Percentiles rank a stretch among this genome's conserved stretches.
Conservation (phyloP, 768 basidiomycete genomes). For the Mycena amicta region DNA sequence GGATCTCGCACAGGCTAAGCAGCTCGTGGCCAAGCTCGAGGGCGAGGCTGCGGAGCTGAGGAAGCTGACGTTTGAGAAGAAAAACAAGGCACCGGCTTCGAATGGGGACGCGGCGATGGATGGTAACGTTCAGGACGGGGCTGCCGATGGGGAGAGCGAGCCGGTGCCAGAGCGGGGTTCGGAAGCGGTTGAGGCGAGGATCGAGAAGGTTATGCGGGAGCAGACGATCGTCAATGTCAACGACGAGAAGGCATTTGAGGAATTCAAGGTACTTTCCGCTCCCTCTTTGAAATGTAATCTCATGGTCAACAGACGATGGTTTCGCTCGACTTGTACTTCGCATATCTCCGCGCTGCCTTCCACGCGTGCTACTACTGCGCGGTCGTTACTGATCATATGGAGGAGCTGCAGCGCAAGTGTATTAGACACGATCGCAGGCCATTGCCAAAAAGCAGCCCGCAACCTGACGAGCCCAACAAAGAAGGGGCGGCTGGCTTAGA, state of each 20-base stretch:
- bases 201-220: slow-evolving; percentile 75
- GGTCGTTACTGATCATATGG: slow-evolving; percentile 87
- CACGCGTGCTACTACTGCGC: slow-evolving; percentile 98
- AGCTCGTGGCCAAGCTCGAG: slow-evolving; percentile 75
- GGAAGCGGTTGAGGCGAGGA: slow-evolving; percentile 78
- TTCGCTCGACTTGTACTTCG: slow-evolving; percentile 89
- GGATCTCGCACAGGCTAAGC: slow-evolving; percentile 77
- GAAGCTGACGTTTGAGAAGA: slow-evolving; percentile 34
- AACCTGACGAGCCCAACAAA: slow-evolving; percentile 41
- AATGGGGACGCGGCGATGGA: slow-evolving; percentile 22
- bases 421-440: slow-evolving; percentile 87
- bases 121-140: slow-evolving; percentile 29
- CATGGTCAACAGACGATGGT: slow-evolving; percentile 60
- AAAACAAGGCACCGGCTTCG: slow-evolving; percentile 30
- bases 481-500: slow-evolving; percentile 44
- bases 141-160: slow-evolving; percentile 50
- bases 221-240: slow-evolving; percentile 60
- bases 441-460: slow-evolving; percentile 63
- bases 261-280: slow-evolving; percentile 63
- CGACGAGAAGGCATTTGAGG: slow-evolving; percentile 67
- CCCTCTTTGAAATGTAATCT: slow-evolving; percentile 10
- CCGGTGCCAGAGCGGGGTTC: slow-evolving; percentile 68
- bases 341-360: slow-evolving; percentile 90
- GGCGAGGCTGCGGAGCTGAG: slow-evolving; percentile 62
- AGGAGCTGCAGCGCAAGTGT: slow-evolving; percentile 95